Evolutionary conservation across 768 basidiomycete genomes (phyloP).

Genomic region (Suillus placidus): DNA sequence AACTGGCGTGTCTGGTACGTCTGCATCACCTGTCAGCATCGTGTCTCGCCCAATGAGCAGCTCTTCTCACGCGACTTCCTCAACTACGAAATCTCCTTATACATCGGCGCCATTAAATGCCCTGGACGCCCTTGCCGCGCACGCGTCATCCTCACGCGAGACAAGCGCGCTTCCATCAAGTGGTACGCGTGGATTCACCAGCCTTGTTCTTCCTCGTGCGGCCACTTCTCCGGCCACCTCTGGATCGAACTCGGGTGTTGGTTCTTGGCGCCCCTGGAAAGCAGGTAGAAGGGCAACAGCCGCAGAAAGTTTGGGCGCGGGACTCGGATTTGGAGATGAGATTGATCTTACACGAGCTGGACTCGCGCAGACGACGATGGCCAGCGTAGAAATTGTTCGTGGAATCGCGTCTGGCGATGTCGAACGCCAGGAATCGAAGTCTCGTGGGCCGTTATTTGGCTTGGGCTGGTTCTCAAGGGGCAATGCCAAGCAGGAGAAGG

Average conservation of each 20-base stretch:
- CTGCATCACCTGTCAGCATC: slow-evolving; percentile 11
- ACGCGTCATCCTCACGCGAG: slow-evolving; percentile 29
- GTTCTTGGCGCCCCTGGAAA: slow-evolving; percentile 28
- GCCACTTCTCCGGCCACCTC: slow-evolving; percentile 25
- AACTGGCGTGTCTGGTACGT: slow-evolving; percentile 14
- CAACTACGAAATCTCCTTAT: slow-evolving; percentile 35
- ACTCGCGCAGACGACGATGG: slow-evolving; percentile 87
- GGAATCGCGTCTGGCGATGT: slow-evolving; percentile 43
- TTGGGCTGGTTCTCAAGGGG: slow-evolving; percentile 35
- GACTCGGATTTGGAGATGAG: slow-evolving; percentile 43
- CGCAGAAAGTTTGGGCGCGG: slow-evolving; percentile 26
- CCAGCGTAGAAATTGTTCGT: slow-evolving; percentile 76
- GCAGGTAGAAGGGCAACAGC: slow-evolving; percentile 21
- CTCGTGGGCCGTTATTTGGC: slow-evolving; percentile 29
- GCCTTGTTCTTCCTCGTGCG: slow-evolving; percentile 53
- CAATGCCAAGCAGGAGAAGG: slow-evolving; percentile 16
- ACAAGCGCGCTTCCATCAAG: slow-evolving; percentile 39
- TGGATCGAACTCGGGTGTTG: slow-evolving; percentile 11
- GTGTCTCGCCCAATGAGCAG: slow-evolving; percentile 19
- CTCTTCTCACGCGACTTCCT: slow-evolving; percentile 18
- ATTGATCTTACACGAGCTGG: slow-evolving; percentile 78
- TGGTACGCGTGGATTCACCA: slow-evolving; percentile 61
- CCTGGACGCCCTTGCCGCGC: slow-evolving; percentile 36
- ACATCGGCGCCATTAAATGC: slow-evolving; percentile 32
- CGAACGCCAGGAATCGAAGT: slow-evolving; percentile 21